Evolutionary conservation across 257 asterid species (phyloP), one percentile per base, ranked within the genome.

Genomic region (Schizonepeta tenuifolia): DNA sequence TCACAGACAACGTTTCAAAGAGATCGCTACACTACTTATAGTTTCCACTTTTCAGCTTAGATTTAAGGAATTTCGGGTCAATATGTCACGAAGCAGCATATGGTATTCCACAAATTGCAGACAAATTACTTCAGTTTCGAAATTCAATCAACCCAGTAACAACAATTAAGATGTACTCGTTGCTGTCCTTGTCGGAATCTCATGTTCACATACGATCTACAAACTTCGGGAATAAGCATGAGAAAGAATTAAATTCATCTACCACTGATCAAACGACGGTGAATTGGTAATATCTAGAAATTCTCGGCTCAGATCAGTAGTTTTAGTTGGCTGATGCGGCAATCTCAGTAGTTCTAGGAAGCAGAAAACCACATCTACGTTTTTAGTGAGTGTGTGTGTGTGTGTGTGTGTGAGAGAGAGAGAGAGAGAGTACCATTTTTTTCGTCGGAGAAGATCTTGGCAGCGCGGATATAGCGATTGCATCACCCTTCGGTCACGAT

Each of bases 401-500:
- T 14, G 60, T 33, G 35, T 24, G 62, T 10, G 46, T 3, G 61
- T 0, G 35, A 59, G 50, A 74, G 74, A 36, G 28, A 64, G 71
- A 62, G 54, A 65, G 56, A 55, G 70, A 67, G 63, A 3, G 54
- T 58, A 83, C 85, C 36, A 31, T 31, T 2, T 31, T 31, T 2
- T 31, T 31, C 36, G 36, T 31, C 36, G 36, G 36, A 31, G 75
- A 72, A 61, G 70, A 71, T 68, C 44, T 31, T 15, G 69, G 56
- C 46, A 54, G 38, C 67, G 69, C 71, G 65, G 56, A 59, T 58
- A 35, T 58, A 65, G 75, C 78, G 70, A 31, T 65, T 28, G 66
- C 31, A 50, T 50, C 61, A 54, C 55, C 24, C 49, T 71, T 57
- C 70, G 5, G 63, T 40, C 67, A 18, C 66, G 43, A 33, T 21